Percentiles rank a stretch among this genome's conserved stretches.
phyloP scores from a whole-genome alignment of 2,329 filamentous ascomycete genomes.

The Microsporum audouinii region DNA sequence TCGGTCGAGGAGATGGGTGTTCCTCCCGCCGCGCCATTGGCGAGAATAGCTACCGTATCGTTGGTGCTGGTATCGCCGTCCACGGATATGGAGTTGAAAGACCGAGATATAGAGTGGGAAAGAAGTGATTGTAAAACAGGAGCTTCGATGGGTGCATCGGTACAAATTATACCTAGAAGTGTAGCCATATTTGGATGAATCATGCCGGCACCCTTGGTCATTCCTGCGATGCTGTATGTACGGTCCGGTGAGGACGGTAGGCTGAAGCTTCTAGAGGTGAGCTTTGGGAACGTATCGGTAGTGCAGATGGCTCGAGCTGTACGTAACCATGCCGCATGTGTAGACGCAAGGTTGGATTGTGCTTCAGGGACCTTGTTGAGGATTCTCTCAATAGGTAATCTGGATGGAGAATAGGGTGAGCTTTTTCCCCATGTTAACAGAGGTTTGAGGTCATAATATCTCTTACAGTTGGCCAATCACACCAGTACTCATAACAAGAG shows the following conservation, averaged over 20 bases:
- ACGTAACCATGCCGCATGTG: constrained; percentile 75
- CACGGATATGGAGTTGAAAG: constrained; percentile 94
- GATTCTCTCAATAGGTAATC: constrained; percentile 85
- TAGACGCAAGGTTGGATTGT: constrained; percentile 56
- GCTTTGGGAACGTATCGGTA: constrained; percentile 96
- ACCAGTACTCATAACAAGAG: constrained; percentile 96
- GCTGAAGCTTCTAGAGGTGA: constrained; percentile 71
- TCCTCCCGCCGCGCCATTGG: constrained; percentile 83
- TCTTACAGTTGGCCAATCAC: constrained; percentile 81
- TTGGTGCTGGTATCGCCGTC: constrained; percentile 97
- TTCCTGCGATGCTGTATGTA: constrained; percentile 78
- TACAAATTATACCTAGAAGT: constrained; percentile 79
- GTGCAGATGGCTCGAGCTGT: constrained; percentile 91
- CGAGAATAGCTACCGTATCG: constrained; percentile 87
- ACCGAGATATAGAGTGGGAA: constrained; percentile 61
- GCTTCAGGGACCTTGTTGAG: constrained; percentile 68
- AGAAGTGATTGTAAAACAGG: constrained; percentile 58
- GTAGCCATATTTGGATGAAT: constrained; percentile 99
- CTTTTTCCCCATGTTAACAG: neutral
- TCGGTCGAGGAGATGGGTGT: constrained; percentile 44
- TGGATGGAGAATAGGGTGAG: constrained; percentile 23
- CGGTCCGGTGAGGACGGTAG: constrained; percentile 66
- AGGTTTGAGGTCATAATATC: neutral
- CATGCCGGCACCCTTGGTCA: constrained; percentile 98
- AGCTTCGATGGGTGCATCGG: constrained; percentile 70